phyloP scores from a whole-genome alignment of 1,284 basidiomycete species.

The Violaceomyces palustris region DNA sequence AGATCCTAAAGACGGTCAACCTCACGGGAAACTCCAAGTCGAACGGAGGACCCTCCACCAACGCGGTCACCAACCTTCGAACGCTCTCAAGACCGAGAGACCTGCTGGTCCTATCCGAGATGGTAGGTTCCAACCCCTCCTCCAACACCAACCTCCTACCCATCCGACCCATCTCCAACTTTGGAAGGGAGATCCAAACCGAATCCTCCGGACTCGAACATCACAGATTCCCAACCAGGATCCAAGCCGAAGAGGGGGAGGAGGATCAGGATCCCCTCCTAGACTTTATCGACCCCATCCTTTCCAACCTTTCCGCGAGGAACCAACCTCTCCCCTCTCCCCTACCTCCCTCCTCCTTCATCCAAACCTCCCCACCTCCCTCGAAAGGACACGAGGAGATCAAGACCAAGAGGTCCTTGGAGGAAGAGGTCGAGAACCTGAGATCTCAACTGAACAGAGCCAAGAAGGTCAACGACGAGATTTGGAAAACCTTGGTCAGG shows the following conservation, averaged over 20 bases:
- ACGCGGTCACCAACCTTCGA: slow-evolving; percentile 34
- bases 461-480: slow-evolving; percentile 40
- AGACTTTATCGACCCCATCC: too few species aligned
- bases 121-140: slow-evolving; percentile 2
- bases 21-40: slow-evolving; percentile 21
- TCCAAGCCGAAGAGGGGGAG: background rate
- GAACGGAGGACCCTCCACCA: slow-evolving; percentile 17
- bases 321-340: too few species aligned
- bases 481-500: slow-evolving; percentile 38
- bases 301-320: too few species aligned
- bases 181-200: background rate
- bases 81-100: slow-evolving; percentile 27
- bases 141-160: slow-evolving; percentile 14
- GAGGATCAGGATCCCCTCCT: too few species aligned
- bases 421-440: slow-evolving; percentile 18
- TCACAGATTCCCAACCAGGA: background rate
- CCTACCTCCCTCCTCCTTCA: too few species aligned
- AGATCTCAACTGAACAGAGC: slow-evolving; percentile 34
- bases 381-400: too few species aligned
- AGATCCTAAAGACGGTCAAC: slow-evolving; percentile 70
- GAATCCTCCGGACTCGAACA: slow-evolving; percentile 1
- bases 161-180: slow-evolving; percentile 15
- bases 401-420: too few species aligned
- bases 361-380: too few species aligned
- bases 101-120: slow-evolving; percentile 23